phyloP scores from a whole-genome alignment of 2,329 filamentous ascomycete species.

The Chalaropsis thielavioides region DNA sequence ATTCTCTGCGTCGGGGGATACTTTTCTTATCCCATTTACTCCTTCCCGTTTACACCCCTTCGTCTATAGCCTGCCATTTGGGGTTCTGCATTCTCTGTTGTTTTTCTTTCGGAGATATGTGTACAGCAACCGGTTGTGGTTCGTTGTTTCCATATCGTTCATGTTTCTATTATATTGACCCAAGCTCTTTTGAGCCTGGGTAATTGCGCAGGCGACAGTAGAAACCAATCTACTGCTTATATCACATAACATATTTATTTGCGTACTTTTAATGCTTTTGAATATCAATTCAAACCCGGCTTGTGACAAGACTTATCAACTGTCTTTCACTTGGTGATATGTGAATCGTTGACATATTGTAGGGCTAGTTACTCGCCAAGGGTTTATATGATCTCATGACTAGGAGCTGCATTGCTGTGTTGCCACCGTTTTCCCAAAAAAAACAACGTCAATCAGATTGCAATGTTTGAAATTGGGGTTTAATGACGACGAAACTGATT shows the following conservation, averaged over 20 bases:
- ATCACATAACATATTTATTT: not conserved
- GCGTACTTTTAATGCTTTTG: too few species aligned
- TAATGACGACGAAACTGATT: too few species aligned
- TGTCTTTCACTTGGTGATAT: too few species aligned
- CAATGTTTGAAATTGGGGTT: too few species aligned
- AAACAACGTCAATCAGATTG: too few species aligned
- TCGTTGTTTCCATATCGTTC: not conserved
- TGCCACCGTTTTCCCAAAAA: too few species aligned
- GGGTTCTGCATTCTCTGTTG: not conserved
- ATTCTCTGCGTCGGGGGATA: not conserved
- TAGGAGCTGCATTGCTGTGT: too few species aligned
- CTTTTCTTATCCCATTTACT: not conserved
- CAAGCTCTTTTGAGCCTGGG: not conserved
- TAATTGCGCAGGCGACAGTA: constrained; percentile 8
- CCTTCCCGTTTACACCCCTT: not conserved
- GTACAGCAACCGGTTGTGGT: constrained; percentile 11
- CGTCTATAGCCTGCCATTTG: not conserved
- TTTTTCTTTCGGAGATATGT: not conserved
- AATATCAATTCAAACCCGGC: too few species aligned
- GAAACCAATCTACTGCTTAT: constrained; percentile 5
- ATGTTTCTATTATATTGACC: constrained; percentile 8
- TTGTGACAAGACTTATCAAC: too few species aligned
- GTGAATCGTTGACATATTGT: too few species aligned
- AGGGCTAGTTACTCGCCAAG: too few species aligned
- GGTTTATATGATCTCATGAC: too few species aligned